Evolutionary conservation across 768 basidiomycete genomes (phyloP).

Genomic region (Suillus hirtellus): DNA sequence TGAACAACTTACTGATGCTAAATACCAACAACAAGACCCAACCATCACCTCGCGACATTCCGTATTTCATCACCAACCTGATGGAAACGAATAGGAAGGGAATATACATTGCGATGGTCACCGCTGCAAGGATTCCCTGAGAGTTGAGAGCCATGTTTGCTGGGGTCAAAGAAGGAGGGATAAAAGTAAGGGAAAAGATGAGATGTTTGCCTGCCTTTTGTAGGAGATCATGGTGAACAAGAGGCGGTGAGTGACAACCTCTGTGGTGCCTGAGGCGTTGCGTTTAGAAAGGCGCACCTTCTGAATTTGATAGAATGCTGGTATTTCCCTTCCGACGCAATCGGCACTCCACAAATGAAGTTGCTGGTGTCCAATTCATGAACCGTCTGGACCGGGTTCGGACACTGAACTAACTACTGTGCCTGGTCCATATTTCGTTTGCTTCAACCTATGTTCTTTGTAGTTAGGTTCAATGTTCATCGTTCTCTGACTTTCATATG

Average conservation of each 20-base stretch:
- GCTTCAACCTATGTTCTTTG: too few relatives aligned
- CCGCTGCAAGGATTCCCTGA: constrained; percentile 56
- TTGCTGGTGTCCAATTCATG: too few relatives aligned
- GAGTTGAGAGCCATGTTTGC: constrained; percentile 37
- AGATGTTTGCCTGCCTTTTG: constrained; percentile 17
- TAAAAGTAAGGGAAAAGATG: constrained; percentile 8
- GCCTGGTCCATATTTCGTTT: too few relatives aligned
- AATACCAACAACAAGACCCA: constrained; percentile 71
- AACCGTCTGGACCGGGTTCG: too few relatives aligned
- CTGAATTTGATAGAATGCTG: background rate
- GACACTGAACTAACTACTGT: too few relatives aligned
- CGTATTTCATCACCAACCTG: constrained; percentile 52
- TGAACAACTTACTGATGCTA: constrained; percentile 46
- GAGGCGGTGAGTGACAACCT: constrained; percentile 21
- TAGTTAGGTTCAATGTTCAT: too few relatives aligned
- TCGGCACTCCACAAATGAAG: too few relatives aligned
- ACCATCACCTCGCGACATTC: constrained; percentile 57
- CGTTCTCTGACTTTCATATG: too few relatives aligned
- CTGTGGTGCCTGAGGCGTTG: background rate
- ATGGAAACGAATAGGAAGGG: constrained; percentile 52
- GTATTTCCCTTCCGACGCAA: too few relatives aligned
- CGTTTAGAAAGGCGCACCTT: background rate
- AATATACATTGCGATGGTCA: constrained; percentile 58
- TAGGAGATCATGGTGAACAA: constrained; percentile 11
- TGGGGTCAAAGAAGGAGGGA: constrained; percentile 1